Evolutionary conservation across 768 basidiomycete species (phyloP).

Genomic region (Kwoniella botswanensis): DNA sequence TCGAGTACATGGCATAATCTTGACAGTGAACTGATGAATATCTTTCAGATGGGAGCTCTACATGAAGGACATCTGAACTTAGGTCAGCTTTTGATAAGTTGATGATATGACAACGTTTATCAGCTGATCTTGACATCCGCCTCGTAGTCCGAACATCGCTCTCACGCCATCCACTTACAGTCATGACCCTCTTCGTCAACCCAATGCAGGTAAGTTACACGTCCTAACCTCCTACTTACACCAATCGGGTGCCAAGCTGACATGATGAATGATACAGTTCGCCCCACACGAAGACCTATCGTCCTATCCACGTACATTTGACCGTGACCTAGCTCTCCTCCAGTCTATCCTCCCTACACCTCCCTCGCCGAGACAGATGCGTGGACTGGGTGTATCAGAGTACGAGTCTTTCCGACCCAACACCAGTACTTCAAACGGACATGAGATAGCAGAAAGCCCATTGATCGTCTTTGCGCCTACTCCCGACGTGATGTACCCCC

Average conservation of each 20-base stretch:
- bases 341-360: constrained; percentile 34
- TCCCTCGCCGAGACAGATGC: constrained; percentile 24
- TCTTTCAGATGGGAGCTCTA: constrained; percentile 78
- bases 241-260: not conserved
- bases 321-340: constrained; percentile 72
- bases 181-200: constrained; percentile 96
- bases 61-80: constrained; percentile 92
- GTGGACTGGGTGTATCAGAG: constrained; percentile 47
- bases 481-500: constrained; percentile 87
- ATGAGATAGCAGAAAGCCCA: constrained; percentile 31
- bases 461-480: constrained; percentile 74
- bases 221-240: not conserved
- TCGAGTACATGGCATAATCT: not conserved
- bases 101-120: not conserved
- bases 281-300: constrained; percentile 92
- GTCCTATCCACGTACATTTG: constrained; percentile 86
- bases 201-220: constrained; percentile 70
- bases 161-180: constrained; percentile 77
- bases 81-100: constrained; percentile 63
- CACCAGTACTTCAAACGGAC: not conserved
- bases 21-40: not conserved
- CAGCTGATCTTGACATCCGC: not conserved
- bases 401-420: constrained; percentile 59
- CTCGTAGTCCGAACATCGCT: constrained; percentile 75
- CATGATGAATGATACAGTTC: constrained; percentile 61